These are phyloP conservation scores for Discostella stelligera DNA, from an alignment of 352 stramenopile genomes.

Conservation along the genomic window DNA sequence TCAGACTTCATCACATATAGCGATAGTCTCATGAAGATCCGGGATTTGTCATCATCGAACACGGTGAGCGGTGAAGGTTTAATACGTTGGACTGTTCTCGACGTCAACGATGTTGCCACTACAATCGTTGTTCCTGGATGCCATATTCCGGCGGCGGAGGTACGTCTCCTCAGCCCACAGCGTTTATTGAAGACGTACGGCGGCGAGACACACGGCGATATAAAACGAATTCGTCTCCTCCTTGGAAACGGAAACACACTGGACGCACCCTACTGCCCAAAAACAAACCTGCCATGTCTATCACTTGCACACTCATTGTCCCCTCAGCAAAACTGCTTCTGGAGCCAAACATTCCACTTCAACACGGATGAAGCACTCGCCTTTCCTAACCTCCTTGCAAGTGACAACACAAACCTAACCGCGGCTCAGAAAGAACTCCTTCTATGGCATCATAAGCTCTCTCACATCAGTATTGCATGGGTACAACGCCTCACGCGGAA, in stretches of 20 bases:
- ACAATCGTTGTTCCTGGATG: constrained; percentile 8
- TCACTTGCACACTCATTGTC: too few species aligned
- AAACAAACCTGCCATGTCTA: too few species aligned
- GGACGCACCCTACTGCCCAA: constrained; percentile 2
- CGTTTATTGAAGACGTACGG: background rate
- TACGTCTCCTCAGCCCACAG: constrained; percentile 19
- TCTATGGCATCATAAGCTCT: constrained; percentile 47
- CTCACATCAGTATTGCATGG: constrained; percentile 23
- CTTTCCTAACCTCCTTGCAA: background rate
- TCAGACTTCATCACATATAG: constrained; percentile 18
- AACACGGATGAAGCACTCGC: background rate
- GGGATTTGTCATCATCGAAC: constrained; percentile 13
- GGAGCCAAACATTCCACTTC: constrained; percentile 1
- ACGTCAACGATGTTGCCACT: background rate
- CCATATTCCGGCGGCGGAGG: constrained; percentile 14
- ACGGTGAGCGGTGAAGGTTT: constrained; percentile 13
- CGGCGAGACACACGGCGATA: background rate
- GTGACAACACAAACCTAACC: constrained; percentile 49
- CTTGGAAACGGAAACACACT: constrained; percentile 10
- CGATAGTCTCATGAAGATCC: constrained; percentile 10
- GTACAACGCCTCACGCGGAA: constrained; percentile 31
- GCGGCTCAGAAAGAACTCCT: constrained; percentile 48
- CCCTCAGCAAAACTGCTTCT: background rate
- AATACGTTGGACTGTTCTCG: constrained; percentile 10
- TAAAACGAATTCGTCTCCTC: background rate